Conservation (phyloP, 495 filamentous ascomycete species). For the Neurospora tetrasperma region DNA sequence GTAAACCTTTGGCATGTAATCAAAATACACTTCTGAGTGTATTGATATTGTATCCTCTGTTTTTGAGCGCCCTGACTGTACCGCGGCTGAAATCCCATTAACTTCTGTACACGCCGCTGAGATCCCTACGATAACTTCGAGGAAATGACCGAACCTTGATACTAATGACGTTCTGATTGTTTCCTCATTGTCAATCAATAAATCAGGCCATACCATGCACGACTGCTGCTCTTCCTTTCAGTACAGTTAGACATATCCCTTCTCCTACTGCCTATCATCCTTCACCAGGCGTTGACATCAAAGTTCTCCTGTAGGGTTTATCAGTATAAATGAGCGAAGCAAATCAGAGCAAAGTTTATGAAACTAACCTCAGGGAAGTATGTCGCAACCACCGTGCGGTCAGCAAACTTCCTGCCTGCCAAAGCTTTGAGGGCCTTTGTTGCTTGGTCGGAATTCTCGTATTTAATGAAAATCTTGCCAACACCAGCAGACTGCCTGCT, state of each 20-base stretch:
- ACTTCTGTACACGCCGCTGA: background rate
- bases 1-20: background rate
- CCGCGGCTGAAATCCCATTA: background rate
- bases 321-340: constrained; percentile 8
- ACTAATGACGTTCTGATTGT: background rate
- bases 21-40: background rate
- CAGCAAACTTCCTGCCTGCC: constrained; percentile 88
- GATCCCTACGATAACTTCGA: background rate
- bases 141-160: background rate
- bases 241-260: background rate
- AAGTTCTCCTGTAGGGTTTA: constrained; percentile 54
- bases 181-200: background rate
- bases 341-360: constrained; percentile 1
- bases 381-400: constrained; percentile 90
- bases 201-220: background rate
- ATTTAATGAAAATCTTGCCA: constrained; percentile 96
- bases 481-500: constrained; percentile 78
- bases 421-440: constrained; percentile 73
- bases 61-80: background rate
- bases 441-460: constrained; percentile 66
- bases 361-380: constrained; percentile 78
- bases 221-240: background rate
- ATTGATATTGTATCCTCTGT: background rate
- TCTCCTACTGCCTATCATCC: background rate
- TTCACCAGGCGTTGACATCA: constrained; percentile 66